Evolutionary conservation across 148 eudicot species (phyloP).

Genomic region (Rhododendron griersonianum): DNA sequence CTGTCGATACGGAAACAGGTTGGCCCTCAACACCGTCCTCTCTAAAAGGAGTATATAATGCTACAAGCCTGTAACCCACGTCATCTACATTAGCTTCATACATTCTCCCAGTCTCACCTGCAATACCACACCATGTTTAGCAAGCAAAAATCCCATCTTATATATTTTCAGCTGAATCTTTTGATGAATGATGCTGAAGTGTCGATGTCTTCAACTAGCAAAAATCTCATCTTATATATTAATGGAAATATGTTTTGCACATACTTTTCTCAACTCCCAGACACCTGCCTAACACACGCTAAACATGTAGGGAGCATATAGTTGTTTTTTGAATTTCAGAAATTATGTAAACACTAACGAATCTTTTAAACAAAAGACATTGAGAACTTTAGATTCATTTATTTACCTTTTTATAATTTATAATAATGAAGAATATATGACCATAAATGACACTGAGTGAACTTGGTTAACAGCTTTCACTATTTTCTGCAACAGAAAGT

Average conservation of each 20-base stretch:
- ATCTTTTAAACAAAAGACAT: neutral
- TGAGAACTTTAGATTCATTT: neutral
- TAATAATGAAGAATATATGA: neutral
- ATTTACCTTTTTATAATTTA: neutral
- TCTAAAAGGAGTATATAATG: slow-evolving; percentile 81
- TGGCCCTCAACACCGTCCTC: slow-evolving; percentile 95
- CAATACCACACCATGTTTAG: slow-evolving; percentile 13
- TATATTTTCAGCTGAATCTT: neutral
- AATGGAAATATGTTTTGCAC: neutral
- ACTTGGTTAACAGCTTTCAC: neutral
- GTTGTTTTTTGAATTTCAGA: neutral
- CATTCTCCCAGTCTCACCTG: slow-evolving; percentile 98
- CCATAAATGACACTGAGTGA: neutral
- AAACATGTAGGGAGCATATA: neutral
- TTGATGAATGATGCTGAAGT: neutral
- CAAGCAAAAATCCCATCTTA: neutral
- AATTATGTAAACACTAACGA: neutral
- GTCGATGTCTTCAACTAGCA: neutral
- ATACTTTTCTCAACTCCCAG: slow-evolving; percentile 1
- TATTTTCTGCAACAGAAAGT: neutral
- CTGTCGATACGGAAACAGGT: slow-evolving; percentile 91
- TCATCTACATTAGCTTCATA: slow-evolving; percentile 99
- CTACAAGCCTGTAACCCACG: slow-evolving; percentile 95
- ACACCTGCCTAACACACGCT: neutral
- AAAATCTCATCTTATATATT: neutral